Evolutionary conservation across 305 asterid species (phyloP), one percentile per base, ranked within the genome.

Genomic region (Rubia peregrina): DNA sequence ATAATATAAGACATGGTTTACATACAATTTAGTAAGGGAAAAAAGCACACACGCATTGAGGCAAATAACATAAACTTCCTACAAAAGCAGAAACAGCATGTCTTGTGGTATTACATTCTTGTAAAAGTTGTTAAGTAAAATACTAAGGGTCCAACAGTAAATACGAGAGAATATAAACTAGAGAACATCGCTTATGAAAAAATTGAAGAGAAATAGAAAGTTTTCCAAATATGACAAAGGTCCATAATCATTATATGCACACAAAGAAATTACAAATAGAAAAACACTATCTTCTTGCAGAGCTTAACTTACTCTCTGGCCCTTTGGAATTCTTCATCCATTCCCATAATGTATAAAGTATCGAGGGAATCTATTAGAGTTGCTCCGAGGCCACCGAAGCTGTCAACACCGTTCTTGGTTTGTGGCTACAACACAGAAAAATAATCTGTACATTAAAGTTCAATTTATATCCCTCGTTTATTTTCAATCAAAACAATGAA

Each of bases 361-460:
- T 94, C 99, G 69, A 94, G 98, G 76, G 97, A 80, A 86, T 94
- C 99, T 80, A 94, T 81, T 70, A 94, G 74, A 74, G 99, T 94
- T 61, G 99, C 99, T 80, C 99, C 99, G 80, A 94, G 97, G 61
- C 99, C 99, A 80, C 99, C 99, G 74, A 94, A 94, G 92, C 99
- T 94, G 80, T 94, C 88, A 77, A 94, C 88, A 11, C 99, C 96
- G 66, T 71, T 88, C 83, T 85, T 87, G 24, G 99, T 68, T 76
- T 91, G 97, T 56, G 99, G 99, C 99, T 94, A 87, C 74, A 73
- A 81, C 81, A 75, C 71, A 76, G 71, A 26, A 70, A 72, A 72
- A 24, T 30, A 69, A 53, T 49, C 74, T 43, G 62, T 41, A 38
- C 38, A 73, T 61, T 41, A 61, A 4, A 60, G 71, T 6, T 64